Evolutionary conservation across 1,284 basidiomycete species (phyloP), one percentile per base, ranked within the genome.

Genomic region (Ganoderma lucidum): DNA sequence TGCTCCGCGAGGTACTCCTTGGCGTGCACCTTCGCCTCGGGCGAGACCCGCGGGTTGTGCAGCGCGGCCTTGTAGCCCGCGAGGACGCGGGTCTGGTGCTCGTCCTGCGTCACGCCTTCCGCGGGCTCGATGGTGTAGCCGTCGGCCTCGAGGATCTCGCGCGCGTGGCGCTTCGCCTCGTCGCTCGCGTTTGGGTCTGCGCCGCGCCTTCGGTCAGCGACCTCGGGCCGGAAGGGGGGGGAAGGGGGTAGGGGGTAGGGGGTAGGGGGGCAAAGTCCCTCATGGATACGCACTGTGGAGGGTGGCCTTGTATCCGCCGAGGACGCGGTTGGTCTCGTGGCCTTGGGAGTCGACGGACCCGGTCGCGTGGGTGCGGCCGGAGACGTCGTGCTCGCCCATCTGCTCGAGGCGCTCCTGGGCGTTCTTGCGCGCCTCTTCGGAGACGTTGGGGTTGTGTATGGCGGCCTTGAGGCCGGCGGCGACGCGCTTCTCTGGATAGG

Each of bases 391-490:
- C 42, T 62, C 79, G 75, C 78, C 80, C 80, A 88, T 81, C 8
- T 80, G 72, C 56, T 81, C 80, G n/a, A 88, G 81, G 19, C 80
- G 80, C 60, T 83, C 78, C 51, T 78, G 77, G 3, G 88, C 87
- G 44, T 82, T 80, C 62, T 80, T 77, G 75, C 86, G 87, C 3
- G 88, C 88, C 69, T 83, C 83, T 0, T 82, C 80, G 4, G 86
- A 86, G 55, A 88, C 86, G 67, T 85, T 82, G 19, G 86, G 87
- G 75, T 88, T 88, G 70, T 82, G 76, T 19, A 88, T 80, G 28
- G 87, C 81, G n/a, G 87, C 86, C 75, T 88, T 88, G 74, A 88
- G 81, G 59, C 88, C 87, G 0, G 84, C 86, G 44, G 81, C 83
- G 65, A 88, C 84, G 74, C 82, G 84, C 75, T 83, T 83, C 62